Percentiles rank a stretch among this genome's conserved stretches.
Conservation (phyloP, 2,329 filamentous ascomycete species). For the Epichloe hybrida region DNA sequence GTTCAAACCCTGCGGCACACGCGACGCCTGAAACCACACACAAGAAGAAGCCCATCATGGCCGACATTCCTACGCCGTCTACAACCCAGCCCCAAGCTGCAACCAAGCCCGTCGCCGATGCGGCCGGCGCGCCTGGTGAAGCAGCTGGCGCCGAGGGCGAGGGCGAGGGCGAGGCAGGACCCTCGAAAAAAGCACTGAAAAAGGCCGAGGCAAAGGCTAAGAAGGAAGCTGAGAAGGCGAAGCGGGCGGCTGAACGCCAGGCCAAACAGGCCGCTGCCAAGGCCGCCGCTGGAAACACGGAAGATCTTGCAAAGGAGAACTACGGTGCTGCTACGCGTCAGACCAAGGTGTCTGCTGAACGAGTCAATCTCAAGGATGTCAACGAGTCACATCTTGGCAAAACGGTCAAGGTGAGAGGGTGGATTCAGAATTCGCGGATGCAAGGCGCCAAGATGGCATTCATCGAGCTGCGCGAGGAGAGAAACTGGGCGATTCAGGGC, state of each 20-base stretch:
- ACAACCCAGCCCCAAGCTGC: background rate
- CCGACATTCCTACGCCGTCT: constrained; percentile 3
- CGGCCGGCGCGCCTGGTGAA: background rate
- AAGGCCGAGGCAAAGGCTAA: constrained; percentile 78
- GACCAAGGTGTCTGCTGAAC: constrained; percentile 41
- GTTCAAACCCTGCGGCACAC: too few species aligned
- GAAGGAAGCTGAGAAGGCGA: constrained; percentile 72
- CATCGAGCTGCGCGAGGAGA: constrained; percentile 62
- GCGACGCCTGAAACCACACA: too few species aligned
- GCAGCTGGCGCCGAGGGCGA: background rate
- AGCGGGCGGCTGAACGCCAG: constrained; percentile 59
- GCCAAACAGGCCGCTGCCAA: constrained; percentile 56
- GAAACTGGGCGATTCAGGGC: constrained; percentile 63
- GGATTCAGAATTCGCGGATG: constrained; percentile 21
- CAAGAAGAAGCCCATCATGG: background rate
- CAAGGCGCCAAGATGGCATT: constrained; percentile 64
- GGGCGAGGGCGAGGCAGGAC: background rate
- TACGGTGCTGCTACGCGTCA: constrained; percentile 45
- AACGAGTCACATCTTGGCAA: constrained; percentile 52
- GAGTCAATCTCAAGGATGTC: constrained; percentile 48
- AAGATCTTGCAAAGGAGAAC: constrained; percentile 59
- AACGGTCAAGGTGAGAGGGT: constrained; percentile 62
- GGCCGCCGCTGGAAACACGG: constrained; percentile 49
- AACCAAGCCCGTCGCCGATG: background rate
- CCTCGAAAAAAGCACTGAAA: constrained; percentile 58